Evolutionary conservation across 371 early-diverging fungal genomes (phyloP), one percentile per base, ranked within the genome.

Genomic region (Syncephalis plumigaleata): DNA sequence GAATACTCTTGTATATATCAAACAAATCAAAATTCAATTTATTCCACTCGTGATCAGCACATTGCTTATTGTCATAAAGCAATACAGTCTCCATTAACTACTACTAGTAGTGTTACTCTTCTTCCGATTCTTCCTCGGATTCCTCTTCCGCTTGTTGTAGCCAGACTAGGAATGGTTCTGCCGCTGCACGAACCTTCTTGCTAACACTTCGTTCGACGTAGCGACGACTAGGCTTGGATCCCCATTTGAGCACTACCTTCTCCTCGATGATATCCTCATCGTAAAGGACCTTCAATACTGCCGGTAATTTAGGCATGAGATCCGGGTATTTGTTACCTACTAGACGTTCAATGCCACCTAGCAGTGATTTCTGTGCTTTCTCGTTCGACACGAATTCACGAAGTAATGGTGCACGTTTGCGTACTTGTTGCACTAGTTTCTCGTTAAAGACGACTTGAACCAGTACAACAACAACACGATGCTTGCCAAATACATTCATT

Each of bases 341-440:
- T 18, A 92, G 68, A 46, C 89, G 78, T 62, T 94, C 97, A 53
- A 95, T 70, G 23, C 93, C 93, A 55, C 94, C 95, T 8, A 96
- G 62, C 22, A 90, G 60, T 8, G 81, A 81, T 62, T 81, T 84
- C 65, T 91, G 92, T 48, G 73, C 72, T 68, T 91, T 92, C 52
- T 89, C 87, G 46, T 65, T 69, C 31, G 53, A 56, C 45, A 84
- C 71, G 55, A 92, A 88, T 55, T 66, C 50, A 17, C 51, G 47
- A 44, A 94, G 63, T 45, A 92, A 63, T 25, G 67, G 58, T 23
- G 66, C 67, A 56, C 81, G 79, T 57, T 71, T 73, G 49, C 64
- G 67, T 48, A 77, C 67, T 58, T 77, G 74, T 36, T 65, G 53
- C 16, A 61, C 58, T 51, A 86, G 68, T 39, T 66, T 67, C 45